These are phyloP conservation scores for Gymnopilus junonius DNA, from an alignment of 768 basidiomycete species.

Conservation along the genomic window DNA sequence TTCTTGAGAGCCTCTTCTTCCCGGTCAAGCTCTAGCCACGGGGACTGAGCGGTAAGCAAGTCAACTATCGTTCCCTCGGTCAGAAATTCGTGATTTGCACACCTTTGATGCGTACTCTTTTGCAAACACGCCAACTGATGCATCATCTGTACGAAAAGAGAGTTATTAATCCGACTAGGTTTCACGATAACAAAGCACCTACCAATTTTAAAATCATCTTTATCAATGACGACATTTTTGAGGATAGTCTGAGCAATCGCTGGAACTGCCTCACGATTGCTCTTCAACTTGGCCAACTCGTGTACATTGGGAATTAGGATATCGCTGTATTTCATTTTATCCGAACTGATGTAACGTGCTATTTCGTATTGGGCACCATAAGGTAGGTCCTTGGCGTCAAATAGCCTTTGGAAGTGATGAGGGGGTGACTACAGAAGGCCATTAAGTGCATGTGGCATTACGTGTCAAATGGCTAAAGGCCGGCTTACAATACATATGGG, in stretches of 20 bases:
- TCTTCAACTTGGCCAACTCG: conserved; percentile 23
- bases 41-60: conserved; percentile 41
- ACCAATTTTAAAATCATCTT: conserved; percentile 4
- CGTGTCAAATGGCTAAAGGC: background rate
- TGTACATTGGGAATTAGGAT: conserved; percentile 34
- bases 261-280: conserved; percentile 40
- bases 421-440: conserved; percentile 24
- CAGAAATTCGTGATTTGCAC: background rate
- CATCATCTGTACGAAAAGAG: conserved; percentile 3
- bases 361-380: conserved; percentile 61
- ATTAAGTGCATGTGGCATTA: background rate
- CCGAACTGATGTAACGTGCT: conserved; percentile 42
- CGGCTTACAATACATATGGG: conserved; percentile 22
- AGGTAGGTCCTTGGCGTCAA: conserved; percentile 36
- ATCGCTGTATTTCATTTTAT: conserved; percentile 31
- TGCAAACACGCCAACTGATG: conserved; percentile 34
- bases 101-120: conserved; percentile 30
- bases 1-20: conserved; percentile 48
- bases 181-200: background rate
- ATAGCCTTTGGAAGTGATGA: conserved; percentile 20
- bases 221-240: conserved; percentile 3
- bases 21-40: conserved; percentile 65
- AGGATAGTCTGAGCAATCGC: conserved; percentile 17
- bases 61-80: background rate
- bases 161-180: background rate